Conservation (phyloP, 768 basidiomycete species). For the Rhizopogon roseolus region DNA sequence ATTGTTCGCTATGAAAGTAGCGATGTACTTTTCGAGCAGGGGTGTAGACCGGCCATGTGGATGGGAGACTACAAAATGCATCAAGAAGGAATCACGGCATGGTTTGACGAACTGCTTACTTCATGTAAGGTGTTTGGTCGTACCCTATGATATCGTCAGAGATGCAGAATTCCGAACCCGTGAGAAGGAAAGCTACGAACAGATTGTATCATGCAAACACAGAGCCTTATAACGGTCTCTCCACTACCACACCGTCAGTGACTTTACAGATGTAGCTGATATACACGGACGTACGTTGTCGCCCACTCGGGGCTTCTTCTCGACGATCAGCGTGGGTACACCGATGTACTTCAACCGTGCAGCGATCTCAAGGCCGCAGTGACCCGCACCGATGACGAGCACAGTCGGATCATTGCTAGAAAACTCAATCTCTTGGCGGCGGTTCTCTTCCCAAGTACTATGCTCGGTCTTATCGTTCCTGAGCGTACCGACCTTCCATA, state of each 20-base stretch:
- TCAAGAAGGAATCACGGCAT: neutral
- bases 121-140: too few species aligned
- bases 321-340: conserved; percentile 52
- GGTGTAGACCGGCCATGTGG: too few species aligned
- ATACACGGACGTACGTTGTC: conserved; percentile 28
- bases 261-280: neutral
- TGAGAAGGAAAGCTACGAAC: conserved; percentile 15
- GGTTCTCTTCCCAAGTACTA: conserved; percentile 49
- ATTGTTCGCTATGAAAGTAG: conserved; percentile 26
- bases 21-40: too few species aligned
- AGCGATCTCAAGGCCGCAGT: conserved; percentile 61
- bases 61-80: too few species aligned
- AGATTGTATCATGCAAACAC: conserved; percentile 12
- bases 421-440: conserved; percentile 41
- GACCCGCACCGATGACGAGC: conserved; percentile 61
- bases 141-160: too few species aligned
- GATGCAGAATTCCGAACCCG: neutral
- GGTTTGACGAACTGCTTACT: neutral
- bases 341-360: conserved; percentile 61
- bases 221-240: conserved; percentile 24
- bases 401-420: conserved; percentile 49
- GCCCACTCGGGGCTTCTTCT: conserved; percentile 42
- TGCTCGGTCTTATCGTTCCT: conserved; percentile 41
- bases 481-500: conserved; percentile 29
- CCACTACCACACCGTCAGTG: conserved; percentile 30